These are phyloP conservation scores for Pythium scleroteichum DNA, from an alignment of 352 stramenopile species.

Conservation along the genomic window DNA sequence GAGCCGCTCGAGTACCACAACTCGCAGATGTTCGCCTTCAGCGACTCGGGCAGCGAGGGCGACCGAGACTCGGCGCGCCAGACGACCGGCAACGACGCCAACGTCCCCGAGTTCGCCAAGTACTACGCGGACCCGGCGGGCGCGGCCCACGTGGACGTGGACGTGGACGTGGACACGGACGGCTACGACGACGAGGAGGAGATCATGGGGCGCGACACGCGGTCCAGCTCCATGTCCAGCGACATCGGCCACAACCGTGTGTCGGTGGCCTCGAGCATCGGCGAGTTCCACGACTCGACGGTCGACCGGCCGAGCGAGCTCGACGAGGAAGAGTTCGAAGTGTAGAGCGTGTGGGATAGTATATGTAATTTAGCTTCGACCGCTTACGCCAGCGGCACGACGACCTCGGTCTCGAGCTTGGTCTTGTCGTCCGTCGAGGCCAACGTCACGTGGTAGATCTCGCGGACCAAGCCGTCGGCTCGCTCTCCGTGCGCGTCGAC, in stretches of 20 bases:
- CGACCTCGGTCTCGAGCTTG: slow-evolving; percentile 1
- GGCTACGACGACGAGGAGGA: slow-evolving; percentile 14
- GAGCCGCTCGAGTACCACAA: slow-evolving; percentile 5
- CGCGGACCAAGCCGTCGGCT: slow-evolving; percentile 8
- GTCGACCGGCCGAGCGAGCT: slow-evolving; percentile 17
- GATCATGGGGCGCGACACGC: slow-evolving; percentile 3
- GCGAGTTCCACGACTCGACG: slow-evolving; percentile 26
- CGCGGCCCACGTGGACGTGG: neutral
- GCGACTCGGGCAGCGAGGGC: slow-evolving; percentile 19
- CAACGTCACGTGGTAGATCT: slow-evolving; percentile 18
- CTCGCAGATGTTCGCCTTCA: slow-evolving; percentile 24
- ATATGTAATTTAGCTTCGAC: neutral
- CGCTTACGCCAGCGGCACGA: slow-evolving; percentile 14
- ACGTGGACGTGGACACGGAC: slow-evolving; percentile 12
- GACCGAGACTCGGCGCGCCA: slow-evolving; percentile 13
- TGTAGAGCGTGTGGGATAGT: slow-evolving; percentile 9
- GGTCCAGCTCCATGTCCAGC: slow-evolving; percentile 9
- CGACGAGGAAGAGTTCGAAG: slow-evolving; percentile 25
- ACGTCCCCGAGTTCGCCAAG: slow-evolving; percentile 12
- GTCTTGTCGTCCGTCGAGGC: neutral
- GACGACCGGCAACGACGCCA: neutral
- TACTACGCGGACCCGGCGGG: slow-evolving; percentile 12
- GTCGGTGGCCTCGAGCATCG: slow-evolving; percentile 22
- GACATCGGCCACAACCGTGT: slow-evolving; percentile 9
- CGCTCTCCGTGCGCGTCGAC: slow-evolving; percentile 9